A percentile compares a stretch with the other conserved stretches of the same genome.
These are phyloP conservation scores for Alternaria ethzedia DNA, from an alignment of 2,329 filamentous ascomycete genomes.

Conservation along the genomic window DNA sequence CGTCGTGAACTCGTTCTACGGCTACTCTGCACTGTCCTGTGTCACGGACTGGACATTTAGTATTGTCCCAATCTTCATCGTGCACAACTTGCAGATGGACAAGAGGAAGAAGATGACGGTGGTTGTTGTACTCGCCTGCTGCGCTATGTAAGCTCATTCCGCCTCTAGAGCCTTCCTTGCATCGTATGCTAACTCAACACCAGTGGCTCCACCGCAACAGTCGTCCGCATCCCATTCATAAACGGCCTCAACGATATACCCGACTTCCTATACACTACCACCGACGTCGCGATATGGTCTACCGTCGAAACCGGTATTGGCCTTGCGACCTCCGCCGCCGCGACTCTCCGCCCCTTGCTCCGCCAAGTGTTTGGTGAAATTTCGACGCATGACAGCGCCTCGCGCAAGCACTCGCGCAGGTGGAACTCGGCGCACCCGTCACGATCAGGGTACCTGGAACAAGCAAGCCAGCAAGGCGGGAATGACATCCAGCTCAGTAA, in stretches of 20 bases:
- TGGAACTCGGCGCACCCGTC: constrained; percentile 13
- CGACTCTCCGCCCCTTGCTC: constrained; percentile 20
- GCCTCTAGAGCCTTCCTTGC: not conserved
- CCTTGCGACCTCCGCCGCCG: constrained; percentile 19
- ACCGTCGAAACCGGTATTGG: constrained; percentile 24
- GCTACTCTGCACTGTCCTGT: constrained; percentile 16
- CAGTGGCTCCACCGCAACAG: constrained; percentile 20
- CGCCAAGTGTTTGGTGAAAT: constrained; percentile 18
- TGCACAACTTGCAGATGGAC: constrained; percentile 18
- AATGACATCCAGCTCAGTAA: not conserved
- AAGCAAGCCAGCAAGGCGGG: constrained; percentile 1
- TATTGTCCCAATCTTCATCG: constrained; percentile 24
- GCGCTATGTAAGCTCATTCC: constrained; percentile 15
- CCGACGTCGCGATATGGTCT: constrained; percentile 24
- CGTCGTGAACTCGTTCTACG: constrained; percentile 17
- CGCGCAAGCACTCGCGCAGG: constrained; percentile 17
- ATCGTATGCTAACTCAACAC: constrained; percentile 4
- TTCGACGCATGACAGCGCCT: constrained; percentile 15
- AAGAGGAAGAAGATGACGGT: constrained; percentile 17
- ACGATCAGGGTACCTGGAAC: constrained; percentile 19
- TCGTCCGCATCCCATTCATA: constrained; percentile 21
- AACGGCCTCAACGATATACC: constrained; percentile 14
- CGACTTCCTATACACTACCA: constrained; percentile 22
- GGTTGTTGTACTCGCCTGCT: constrained; percentile 18
- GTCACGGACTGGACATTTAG: constrained; percentile 20